Evolutionary conservation across 148 eudicot genomes (phyloP).

Genomic region (Chenopodium suecicum): DNA sequence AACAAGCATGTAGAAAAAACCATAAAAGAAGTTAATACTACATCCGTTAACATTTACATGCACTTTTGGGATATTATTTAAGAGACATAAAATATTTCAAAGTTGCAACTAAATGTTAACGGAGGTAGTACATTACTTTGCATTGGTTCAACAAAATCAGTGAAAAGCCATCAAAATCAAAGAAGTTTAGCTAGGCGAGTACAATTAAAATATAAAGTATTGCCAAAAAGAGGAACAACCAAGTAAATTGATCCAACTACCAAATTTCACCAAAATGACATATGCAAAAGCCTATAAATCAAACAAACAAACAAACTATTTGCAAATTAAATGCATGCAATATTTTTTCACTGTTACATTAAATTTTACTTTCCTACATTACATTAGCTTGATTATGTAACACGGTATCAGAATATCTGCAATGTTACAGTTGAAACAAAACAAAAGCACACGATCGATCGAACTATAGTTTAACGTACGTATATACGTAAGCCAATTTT

Average conservation of each 20-base stretch:
- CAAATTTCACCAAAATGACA: background rate
- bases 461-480: background rate
- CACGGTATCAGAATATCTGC: background rate
- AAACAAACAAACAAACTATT: background rate
- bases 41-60: no score
- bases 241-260: constrained; percentile 15
- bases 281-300: background rate
- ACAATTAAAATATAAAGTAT: background rate
- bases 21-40: background rate
- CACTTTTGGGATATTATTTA: no score
- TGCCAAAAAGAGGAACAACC: constrained; percentile 26
- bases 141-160: background rate
- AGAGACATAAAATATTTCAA: no score
- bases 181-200: background rate
- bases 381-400: background rate
- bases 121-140: background rate
- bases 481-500: background rate
- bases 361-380: no score
- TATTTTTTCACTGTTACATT: no score
- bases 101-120: no score
- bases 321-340: no score
- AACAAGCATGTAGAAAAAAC: background rate
- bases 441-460: background rate
- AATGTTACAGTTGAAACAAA: no score
- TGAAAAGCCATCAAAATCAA: constrained; percentile 10